Base-by-base conservation (phyloP, 345 rosid species). In the Moricandia moricandioides region DNA sequence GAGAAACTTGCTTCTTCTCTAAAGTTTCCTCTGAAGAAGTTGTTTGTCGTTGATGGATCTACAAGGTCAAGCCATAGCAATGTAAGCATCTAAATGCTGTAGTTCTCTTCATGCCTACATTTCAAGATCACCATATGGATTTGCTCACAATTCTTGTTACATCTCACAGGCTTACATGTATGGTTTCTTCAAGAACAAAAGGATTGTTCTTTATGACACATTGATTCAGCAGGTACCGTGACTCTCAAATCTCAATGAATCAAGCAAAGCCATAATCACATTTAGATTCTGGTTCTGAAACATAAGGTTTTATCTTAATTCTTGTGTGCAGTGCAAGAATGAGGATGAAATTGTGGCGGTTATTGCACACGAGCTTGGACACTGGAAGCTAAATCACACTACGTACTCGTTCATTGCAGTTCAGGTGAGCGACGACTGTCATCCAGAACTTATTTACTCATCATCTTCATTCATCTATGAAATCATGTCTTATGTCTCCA, bases 21-120 rank as follows among this genome's bases (percentile, higher is more conserved):
- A 18, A 88, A 78, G 33, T 96, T 96, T 84, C 99, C 99, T 75
- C 77, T 92, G 58, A 96, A 88, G 85, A 96, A 96, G 83, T 84
- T 96, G 84, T 96, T 89, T 73, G 97, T 92, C 62, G 97, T 96
- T 0, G 99, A 96, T 85, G 99, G 99, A 80, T 96, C 99, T 66
- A 96, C 99, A 79, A 92, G 99, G 80, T 92, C 98, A 81, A 92
- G 96, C 86, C 99, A 96, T 74, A 92, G 99, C 91, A 96, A 96
- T 89, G 99, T 96, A 82, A 88, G 98, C 59, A 74, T 70, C 40
- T 51, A 4, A 30, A 40, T 2, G 31, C 18, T 66, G 62, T 55
- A 78, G 59, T 67, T 62, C 21, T 40, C 66, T 24, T 29, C 35
- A 35, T 70, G 8, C 33, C 56, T 77, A 18, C 60, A 18, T 39